These are phyloP conservation scores for Monilinia fructicola DNA, from an alignment of 2,329 filamentous ascomycete species.

Conservation along the genomic window DNA sequence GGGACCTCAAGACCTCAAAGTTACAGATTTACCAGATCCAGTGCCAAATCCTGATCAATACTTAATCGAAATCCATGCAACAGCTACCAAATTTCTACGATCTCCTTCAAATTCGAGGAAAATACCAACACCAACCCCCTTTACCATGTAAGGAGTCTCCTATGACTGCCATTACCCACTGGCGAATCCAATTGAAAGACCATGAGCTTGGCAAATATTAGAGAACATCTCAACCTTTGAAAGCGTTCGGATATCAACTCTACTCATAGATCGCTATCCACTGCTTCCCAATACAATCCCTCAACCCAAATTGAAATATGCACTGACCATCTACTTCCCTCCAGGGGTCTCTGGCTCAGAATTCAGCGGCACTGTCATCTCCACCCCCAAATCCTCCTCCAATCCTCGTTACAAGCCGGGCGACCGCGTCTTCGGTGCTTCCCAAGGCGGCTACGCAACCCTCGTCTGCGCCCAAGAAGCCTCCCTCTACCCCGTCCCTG, in stretches of 20 bases:
- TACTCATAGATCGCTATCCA: background rate
- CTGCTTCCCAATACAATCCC: no score
- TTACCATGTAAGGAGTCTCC: conserved; percentile 63
- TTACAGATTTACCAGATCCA: conserved; percentile 73
- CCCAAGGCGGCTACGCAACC: conserved; percentile 83
- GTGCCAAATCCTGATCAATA: conserved; percentile 72
- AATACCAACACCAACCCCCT: conserved; percentile 86
- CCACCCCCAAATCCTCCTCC: conserved; percentile 55
- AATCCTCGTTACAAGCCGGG: conserved; percentile 70
- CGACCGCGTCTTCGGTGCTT: conserved; percentile 81
- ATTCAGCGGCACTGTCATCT: conserved; percentile 76
- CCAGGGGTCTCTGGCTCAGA: conserved; percentile 72
- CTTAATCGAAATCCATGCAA: conserved; percentile 80
- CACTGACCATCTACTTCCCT: background rate
- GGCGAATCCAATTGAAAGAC: background rate
- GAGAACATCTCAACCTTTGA: no score
- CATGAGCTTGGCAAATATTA: no score
- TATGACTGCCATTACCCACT: background rate
- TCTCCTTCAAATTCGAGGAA: conserved; percentile 89
- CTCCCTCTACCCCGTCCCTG: conserved; percentile 69
- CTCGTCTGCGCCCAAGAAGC: conserved; percentile 67
- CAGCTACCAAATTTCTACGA: conserved; percentile 98
- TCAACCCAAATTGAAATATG: background rate
- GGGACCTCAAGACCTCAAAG: conserved; percentile 76
- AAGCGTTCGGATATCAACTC: no score